Evolutionary conservation across 257 asterid species (phyloP), one percentile per base, ranked within the genome.

Genomic region (Gentiana dahurica): DNA sequence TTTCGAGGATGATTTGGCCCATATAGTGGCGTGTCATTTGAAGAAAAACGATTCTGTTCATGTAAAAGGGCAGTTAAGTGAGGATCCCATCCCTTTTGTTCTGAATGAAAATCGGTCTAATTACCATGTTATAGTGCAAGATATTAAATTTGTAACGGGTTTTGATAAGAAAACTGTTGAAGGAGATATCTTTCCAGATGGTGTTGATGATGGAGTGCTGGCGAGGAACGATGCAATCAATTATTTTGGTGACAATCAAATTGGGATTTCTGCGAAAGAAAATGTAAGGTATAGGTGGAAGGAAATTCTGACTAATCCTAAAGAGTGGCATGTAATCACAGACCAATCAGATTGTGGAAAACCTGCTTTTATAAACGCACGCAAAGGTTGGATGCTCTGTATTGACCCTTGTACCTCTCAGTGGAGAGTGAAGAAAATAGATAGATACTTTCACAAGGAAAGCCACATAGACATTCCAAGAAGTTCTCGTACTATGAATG

Each of bases 1-100:
- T 71, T 91, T 85, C 68, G 87, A 78, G 63, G 95, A 85, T 8
- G 86, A 85, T 59, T 75, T 91, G 68, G 96, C 96, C 12, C 85
- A 75, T 70, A 45, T 73, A 33, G 95, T 71, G 9, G 69, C 83
- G 13, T 75, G 83, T 53, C 90, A 87, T 64, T 86, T 91, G 36
- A 83, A 75, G 79, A 73, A 75, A 72, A 74, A 76, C 32, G 88
- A 91, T 63, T 69, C 61, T 49, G 81, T 91, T 60, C 77, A 72
- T 51, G 81, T 91, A 34, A 67, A 73, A 24, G 97, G 98, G 70
- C 74, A 71, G 55, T 66, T 92, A 71, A 79, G 90, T 60, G 66
- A 66, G 50, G 91, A 73, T 9, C 74, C 80, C 0, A 1, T 68
- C 71, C 74, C 74, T 36, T 55, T 68, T 54, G 68, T 69, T n/a